Conservation (phyloP, 1,284 basidiomycete genomes). For the Puccinia triticina region DNA sequence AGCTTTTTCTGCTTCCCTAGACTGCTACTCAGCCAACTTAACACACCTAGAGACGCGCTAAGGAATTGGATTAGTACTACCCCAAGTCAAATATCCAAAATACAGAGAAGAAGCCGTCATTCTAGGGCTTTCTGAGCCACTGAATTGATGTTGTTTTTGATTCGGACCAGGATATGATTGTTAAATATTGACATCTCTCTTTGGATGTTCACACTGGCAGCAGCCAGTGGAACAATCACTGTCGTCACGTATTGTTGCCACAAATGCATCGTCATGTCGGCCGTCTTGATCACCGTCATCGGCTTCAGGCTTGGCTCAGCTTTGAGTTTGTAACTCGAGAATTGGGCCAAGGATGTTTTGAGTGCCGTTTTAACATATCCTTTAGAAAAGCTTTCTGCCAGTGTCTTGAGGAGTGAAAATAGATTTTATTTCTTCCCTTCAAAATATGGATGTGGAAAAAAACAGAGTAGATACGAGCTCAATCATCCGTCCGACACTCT, state of each 20-base stretch:
- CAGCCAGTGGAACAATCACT: conserved; percentile 84
- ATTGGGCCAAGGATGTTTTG: conserved; percentile 78
- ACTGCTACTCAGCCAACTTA: conserved; percentile 65
- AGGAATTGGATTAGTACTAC: conserved; percentile 61
- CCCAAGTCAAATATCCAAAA: not conserved
- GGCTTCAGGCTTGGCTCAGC: conserved; percentile 77
- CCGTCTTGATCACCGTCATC: conserved; percentile 70
- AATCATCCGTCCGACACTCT: conserved; percentile 86
- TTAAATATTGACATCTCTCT: conserved; percentile 94
- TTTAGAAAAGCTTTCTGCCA: conserved; percentile 83
- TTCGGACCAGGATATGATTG: conserved; percentile 80
- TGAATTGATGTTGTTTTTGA: conserved; percentile 83
- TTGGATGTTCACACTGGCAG: conserved; percentile 79
- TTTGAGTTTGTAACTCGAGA: conserved; percentile 75
- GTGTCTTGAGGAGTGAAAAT: conserved; percentile 78
- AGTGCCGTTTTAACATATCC: conserved; percentile 88
- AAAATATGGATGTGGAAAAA: not conserved
- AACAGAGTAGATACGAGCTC: conserved; percentile 67
- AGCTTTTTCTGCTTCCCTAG: conserved; percentile 91
- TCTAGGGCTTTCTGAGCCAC: conserved; percentile 83
- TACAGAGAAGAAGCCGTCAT: conserved; percentile 64
- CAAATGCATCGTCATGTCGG: conserved; percentile 89
- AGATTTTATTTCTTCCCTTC: conserved; percentile 67
- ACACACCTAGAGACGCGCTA: conserved; percentile 55
- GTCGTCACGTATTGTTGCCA: conserved; percentile 97